A percentile compares a stretch with the other conserved stretches of the same genome.
Evolutionary conservation across 2,329 filamentous ascomycete genomes (phyloP).

Genomic region (Thelonectria rubi): DNA sequence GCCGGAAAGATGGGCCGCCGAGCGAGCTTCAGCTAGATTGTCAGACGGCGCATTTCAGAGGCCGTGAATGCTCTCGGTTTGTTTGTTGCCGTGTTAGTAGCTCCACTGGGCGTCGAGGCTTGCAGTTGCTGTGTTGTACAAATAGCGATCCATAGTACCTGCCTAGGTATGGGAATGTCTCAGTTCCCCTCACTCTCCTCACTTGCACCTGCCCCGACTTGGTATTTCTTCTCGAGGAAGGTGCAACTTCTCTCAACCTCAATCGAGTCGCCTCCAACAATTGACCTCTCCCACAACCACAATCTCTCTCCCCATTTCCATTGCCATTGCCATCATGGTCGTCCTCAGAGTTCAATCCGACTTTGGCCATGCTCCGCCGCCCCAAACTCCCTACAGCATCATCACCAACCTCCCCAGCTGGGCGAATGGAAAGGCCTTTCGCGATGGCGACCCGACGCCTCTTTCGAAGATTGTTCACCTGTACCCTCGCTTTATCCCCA

Average conservation of each 20-base stretch:
- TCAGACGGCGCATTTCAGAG: too few species aligned
- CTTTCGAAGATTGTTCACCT: constrained; percentile 52
- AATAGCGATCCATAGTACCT: not conserved
- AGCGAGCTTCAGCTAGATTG: not conserved
- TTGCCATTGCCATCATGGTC: constrained; percentile 43
- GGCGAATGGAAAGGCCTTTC: constrained; percentile 50
- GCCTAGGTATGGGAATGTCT: not conserved
- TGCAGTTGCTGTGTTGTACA: not conserved
- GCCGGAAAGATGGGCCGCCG: not conserved
- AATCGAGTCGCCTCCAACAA: not conserved
- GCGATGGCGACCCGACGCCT: constrained; percentile 51
- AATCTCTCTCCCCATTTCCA: not conserved
- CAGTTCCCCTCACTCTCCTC: not conserved
- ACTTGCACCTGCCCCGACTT: not conserved
- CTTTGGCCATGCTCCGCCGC: constrained; percentile 57
- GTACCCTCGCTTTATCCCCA: constrained; percentile 58
- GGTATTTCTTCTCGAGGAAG: not conserved
- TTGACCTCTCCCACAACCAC: not conserved
- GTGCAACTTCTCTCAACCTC: too few species aligned
- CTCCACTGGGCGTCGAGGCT: not conserved
- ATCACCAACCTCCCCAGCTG: constrained; percentile 57
- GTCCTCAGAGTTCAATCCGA: constrained; percentile 50
- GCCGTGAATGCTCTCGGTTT: not conserved
- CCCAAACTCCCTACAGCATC: constrained; percentile 57
- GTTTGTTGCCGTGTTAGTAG: not conserved